Percentiles rank a stretch among this genome's conserved stretches.
Evolutionary conservation across 192 early-diverging fungal genomes (phyloP).

Genomic region (Rhizophagus sp.): DNA sequence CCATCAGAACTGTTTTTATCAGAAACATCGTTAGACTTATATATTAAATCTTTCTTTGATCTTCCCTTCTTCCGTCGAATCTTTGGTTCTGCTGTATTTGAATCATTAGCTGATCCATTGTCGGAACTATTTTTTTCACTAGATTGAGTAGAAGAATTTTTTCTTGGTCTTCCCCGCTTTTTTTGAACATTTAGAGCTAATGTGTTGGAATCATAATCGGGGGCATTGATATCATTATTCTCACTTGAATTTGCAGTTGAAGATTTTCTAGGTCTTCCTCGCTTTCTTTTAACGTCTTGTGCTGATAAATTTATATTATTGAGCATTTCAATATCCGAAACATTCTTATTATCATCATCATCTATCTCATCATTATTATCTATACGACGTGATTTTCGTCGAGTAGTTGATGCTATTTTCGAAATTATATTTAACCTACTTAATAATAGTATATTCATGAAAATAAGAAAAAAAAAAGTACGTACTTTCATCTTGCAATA

Average conservation of each 20-base stretch:
- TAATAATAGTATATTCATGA: background rate
- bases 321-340: background rate
- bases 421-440: background rate
- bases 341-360: background rate
- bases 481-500: background rate
- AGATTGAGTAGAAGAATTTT: background rate
- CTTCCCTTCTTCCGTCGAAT: background rate
- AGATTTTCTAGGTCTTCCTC: conserved; percentile 7
- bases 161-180: conserved; percentile 8
- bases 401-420: background rate
- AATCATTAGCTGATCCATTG: background rate
- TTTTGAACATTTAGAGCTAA: background rate
- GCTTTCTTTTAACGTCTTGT: background rate
- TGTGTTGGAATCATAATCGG: background rate
- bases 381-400: background rate
- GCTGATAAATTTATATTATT: background rate
- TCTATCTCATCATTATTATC: background rate
- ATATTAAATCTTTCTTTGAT: background rate
- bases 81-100: background rate
- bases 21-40: background rate
- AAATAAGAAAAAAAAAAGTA: background rate
- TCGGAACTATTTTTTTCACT: background rate
- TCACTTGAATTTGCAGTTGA: background rate
- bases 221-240: background rate
- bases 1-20: background rate